Evolutionary conservation across 495 filamentous ascomycete genomes (phyloP), one percentile per base, ranked within the genome.

Genomic region (Penicillium steckii): DNA sequence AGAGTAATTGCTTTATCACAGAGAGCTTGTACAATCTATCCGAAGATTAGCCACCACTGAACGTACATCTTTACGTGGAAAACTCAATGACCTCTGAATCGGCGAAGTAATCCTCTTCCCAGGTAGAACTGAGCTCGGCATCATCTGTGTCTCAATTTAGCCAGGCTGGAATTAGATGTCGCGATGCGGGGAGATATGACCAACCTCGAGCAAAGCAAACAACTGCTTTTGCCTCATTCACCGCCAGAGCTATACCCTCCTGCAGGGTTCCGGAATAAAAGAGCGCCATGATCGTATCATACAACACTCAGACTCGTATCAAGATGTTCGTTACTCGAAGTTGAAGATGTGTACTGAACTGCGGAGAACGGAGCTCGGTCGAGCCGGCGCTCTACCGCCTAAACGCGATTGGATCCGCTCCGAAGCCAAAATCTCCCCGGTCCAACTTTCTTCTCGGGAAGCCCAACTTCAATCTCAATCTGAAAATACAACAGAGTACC

Each of bases 211-310:
- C 79, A 69, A 92, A 89, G 64, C 88, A 90, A 40, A 80, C 78
- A 4, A 92, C 82, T 10, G 80, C 68, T 57, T 86, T 86, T 22
- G 66, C 61, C 62, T 89, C 72, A 44, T 81, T 79, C 9, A 97
- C 71, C 17, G 94, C 90, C 19, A 79, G 67, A 6, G 79, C 73
- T 59, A 97, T 93, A 42, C 89, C 93, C 45, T 84, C 82, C 59
- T 93, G 85, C 6, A 96, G 70, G 52, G 79, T 82, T 18, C 92
- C 93, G 44, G 85, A 49, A 61, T 86, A 94, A 70, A 97, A 97
- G 79, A 93, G 87, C 4, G 52, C 58, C 56, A 61, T 61, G 23
- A 52, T 59, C 30, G 53, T 51, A 61, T 56, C 15, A 26, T 44
- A 29, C n/a, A 17, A 38, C 27, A 8, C 8, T 17, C 10, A 33